phyloP scores from a whole-genome alignment of 1,139 yeast species.

The Suhomyces taliae region DNA sequence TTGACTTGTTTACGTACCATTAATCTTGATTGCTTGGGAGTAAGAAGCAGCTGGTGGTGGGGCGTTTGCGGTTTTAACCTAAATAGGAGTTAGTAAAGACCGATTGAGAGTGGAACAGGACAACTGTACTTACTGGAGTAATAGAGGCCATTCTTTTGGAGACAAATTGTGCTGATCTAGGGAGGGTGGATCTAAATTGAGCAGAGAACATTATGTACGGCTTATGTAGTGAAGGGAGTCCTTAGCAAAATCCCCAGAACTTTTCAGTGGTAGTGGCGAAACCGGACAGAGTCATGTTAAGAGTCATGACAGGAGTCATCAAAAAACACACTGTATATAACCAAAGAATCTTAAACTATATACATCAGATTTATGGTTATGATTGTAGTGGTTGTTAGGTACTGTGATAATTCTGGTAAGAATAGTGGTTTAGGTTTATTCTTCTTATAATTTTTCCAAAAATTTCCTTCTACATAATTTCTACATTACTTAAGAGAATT shows the following conservation, averaged over 20 bases:
- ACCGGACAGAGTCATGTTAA: neutral
- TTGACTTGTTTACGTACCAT: constrained; percentile 46
- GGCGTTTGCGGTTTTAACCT: constrained; percentile 71
- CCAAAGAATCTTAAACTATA: neutral
- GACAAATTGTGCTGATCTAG: constrained; percentile 14
- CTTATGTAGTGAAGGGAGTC: neutral
- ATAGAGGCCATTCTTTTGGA: constrained; percentile 20
- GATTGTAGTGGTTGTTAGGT: neutral
- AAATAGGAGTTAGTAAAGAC: constrained; percentile 25
- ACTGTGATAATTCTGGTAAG: no score
- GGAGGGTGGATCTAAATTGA: constrained; percentile 21
- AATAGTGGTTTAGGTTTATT: no score
- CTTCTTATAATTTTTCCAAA: no score
- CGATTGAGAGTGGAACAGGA: neutral
- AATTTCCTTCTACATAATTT: no score
- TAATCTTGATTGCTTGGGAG: constrained; percentile 89
- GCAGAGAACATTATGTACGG: constrained; percentile 18
- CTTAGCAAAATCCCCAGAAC: neutral
- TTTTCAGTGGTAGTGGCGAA: neutral
- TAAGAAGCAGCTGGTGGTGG: constrained; percentile 97
- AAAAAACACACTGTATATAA: neutral
- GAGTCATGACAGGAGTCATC: neutral
- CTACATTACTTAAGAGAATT: no score
- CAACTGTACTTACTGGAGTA: constrained; percentile 18
- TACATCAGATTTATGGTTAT: neutral